Evolutionary conservation across 2,329 filamentous ascomycete species (phyloP).

Genomic region (Aspergillus sp.): DNA sequence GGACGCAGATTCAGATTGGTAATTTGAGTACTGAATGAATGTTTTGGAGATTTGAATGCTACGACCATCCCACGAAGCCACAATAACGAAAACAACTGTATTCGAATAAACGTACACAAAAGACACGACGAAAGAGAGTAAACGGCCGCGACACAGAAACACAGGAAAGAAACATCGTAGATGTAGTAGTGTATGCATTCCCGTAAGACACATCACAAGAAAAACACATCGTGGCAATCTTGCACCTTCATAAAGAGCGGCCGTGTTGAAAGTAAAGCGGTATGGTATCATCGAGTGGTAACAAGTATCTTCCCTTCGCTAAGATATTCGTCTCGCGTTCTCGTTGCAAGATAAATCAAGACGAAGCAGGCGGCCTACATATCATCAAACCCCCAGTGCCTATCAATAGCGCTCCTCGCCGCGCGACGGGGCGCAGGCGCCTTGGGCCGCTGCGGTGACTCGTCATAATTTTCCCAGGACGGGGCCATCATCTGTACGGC

Average conservation of each 20-base stretch:
- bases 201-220: neutral
- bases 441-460: slow-evolving; percentile 23
- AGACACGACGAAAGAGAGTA: no score
- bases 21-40: no score
- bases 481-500: slow-evolving; percentile 65
- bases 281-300: neutral
- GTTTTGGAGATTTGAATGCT: no score
- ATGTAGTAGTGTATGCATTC: no score
- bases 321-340: neutral
- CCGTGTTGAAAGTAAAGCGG: neutral
- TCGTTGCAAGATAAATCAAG: neutral
- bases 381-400: slow-evolving; percentile 36
- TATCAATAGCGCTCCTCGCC: slow-evolving; percentile 22
- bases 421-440: slow-evolving; percentile 16
- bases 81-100: no score
- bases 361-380: slow-evolving; percentile 14
- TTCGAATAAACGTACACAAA: no score
- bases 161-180: no score
- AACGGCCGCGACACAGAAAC: no score
- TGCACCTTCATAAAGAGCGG: neutral
- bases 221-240: neutral
- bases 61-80: no score
- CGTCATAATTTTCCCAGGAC: slow-evolving; percentile 38
- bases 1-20: no score
- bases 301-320: no score